phyloP scores from a whole-genome alignment of 2,329 filamentous ascomycete species.

The Mycosphaerella arachidis region DNA sequence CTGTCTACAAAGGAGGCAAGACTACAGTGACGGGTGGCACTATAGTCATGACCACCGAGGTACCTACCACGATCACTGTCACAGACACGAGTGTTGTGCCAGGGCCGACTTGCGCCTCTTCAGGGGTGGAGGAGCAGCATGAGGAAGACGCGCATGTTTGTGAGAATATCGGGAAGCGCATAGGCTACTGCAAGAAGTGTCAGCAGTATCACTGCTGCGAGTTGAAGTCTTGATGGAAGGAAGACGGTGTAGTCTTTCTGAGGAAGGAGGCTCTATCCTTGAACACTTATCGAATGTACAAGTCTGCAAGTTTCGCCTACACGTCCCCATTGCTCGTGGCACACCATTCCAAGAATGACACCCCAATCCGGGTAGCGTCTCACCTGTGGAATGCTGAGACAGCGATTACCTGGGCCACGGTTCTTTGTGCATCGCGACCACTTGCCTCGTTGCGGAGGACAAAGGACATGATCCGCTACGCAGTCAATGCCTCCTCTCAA shows the following conservation, averaged over 20 bases:
- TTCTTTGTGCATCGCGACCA: conserved; percentile 16
- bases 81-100: not conserved
- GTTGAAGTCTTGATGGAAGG: not conserved
- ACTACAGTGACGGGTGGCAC: not conserved
- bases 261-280: not conserved
- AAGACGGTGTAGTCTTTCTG: not conserved
- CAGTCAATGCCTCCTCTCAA: not conserved
- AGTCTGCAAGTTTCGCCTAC: not conserved
- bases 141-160: not conserved
- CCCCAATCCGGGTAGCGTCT: not conserved
- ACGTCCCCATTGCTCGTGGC: not conserved
- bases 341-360: not conserved
- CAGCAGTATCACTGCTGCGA: conserved; percentile 10
- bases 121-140: not conserved
- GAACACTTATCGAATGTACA: not conserved
- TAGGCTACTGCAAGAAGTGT: conserved; percentile 4
- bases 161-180: not conserved
- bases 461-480: conserved; percentile 3
- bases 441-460: conserved; percentile 9
- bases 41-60: not conserved
- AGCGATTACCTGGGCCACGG: not conserved
- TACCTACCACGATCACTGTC: not conserved
- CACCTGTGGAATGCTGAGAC: conserved; percentile 18
- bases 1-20: not conserved
- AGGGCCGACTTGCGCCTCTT: not conserved